These are phyloP conservation scores for Protea cynaroides DNA, from an alignment of 164 flowering plant species.

Conservation along the genomic window DNA sequence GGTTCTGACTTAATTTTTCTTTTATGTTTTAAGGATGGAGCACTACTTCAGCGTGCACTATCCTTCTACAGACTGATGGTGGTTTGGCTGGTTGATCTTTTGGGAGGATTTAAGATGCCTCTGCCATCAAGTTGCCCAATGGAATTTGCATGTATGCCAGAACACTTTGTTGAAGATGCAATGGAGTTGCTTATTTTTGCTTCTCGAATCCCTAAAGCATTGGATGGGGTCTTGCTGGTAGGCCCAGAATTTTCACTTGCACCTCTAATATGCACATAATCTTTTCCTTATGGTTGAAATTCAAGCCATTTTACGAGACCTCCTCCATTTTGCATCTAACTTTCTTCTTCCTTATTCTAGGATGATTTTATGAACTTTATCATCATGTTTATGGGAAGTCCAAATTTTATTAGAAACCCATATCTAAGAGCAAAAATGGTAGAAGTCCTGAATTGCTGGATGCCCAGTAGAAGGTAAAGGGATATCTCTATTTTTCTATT, in stretches of 20 bases:
- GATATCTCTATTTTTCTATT: constrained; percentile 4
- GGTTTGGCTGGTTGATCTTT: constrained; percentile 79
- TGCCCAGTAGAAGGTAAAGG: constrained; percentile 77
- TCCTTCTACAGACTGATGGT: constrained; percentile 90
- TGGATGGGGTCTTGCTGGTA: constrained; percentile 85
- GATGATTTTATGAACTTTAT: constrained; percentile 98
- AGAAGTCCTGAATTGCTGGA: constrained; percentile 97
- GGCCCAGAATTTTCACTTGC: neutral
- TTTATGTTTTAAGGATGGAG: constrained; percentile 48
- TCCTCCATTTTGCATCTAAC: constrained; percentile 1
- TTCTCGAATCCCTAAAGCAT: constrained; percentile 80
- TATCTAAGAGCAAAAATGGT: constrained; percentile 98
- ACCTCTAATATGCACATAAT: neutral
- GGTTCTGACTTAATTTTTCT: neutral
- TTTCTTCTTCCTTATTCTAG: constrained; percentile 30
- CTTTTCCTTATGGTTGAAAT: neutral
- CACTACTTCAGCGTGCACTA: constrained; percentile 68
- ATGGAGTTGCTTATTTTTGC: constrained; percentile 94
- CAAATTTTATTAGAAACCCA: constrained; percentile 81
- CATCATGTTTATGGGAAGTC: constrained; percentile 98
- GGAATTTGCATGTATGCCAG: constrained; percentile 95
- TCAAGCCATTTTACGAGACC: neutral
- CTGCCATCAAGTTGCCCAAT: constrained; percentile 78
- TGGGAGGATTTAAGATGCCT: constrained; percentile 96
- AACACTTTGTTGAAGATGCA: constrained; percentile 96